Conservation (phyloP, 805 yeast genomes). For the Saturnispora hagleri region DNA sequence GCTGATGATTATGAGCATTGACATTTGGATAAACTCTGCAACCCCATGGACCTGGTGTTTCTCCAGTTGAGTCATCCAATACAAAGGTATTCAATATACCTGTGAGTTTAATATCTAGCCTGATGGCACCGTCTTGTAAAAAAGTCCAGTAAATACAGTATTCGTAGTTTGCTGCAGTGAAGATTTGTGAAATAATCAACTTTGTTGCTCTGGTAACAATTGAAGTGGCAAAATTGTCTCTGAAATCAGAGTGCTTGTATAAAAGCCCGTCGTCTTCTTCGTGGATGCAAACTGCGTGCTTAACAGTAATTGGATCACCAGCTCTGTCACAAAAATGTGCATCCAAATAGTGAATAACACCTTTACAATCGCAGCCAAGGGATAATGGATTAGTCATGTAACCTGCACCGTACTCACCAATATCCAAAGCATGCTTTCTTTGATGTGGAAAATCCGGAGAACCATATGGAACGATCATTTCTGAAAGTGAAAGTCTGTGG, state of each 20-base stretch:
- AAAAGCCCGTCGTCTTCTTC: constrained; percentile 79
- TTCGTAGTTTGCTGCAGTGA: constrained; percentile 82
- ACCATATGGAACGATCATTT: constrained; percentile 84
- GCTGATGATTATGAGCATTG: constrained; percentile 84
- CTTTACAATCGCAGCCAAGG: constrained; percentile 80
- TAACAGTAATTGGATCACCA: constrained; percentile 63
- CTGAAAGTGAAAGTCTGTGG: constrained; percentile 69
- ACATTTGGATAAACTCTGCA: constrained; percentile 72
- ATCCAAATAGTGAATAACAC: constrained; percentile 74
- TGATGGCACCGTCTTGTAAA: constrained; percentile 77
- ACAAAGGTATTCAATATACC: constrained; percentile 74
- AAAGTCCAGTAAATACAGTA: constrained; percentile 78
- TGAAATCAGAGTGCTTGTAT: constrained; percentile 76
- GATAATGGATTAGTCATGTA: constrained; percentile 72
- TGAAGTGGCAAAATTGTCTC: constrained; percentile 69
- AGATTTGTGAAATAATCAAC: constrained; percentile 68
- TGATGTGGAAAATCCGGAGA: constrained; percentile 73
- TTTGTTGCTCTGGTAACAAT: constrained; percentile 69
- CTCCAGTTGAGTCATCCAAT: constrained; percentile 53
- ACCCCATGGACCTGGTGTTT: constrained; percentile 68
- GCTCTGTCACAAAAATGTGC: constrained; percentile 62
- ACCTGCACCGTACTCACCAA: constrained; percentile 86
- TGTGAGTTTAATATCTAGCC: constrained; percentile 68
- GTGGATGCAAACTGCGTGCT: constrained; percentile 75
- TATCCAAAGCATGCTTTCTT: constrained; percentile 78